Evolutionary conservation across 2,329 filamentous ascomycete species (phyloP).

Genomic region (Emergomyces pasteurianus): DNA sequence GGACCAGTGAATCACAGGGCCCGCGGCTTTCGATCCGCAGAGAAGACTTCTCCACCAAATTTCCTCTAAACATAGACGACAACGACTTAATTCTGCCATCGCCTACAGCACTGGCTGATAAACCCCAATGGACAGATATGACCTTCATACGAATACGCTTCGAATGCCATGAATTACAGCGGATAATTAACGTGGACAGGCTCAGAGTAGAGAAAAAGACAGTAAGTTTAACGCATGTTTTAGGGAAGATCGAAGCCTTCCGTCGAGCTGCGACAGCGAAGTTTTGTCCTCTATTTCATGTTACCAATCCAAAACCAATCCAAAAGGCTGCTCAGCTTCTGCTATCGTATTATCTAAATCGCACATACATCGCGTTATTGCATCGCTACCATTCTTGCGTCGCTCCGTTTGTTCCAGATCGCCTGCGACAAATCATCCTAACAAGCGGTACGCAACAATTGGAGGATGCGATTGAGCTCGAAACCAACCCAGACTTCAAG

Average conservation of each 20-base stretch:
- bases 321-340: conserved; percentile 54
- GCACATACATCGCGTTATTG: conserved; percentile 54
- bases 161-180: conserved; percentile 61
- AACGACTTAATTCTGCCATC: conserved; percentile 41
- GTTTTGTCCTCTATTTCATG: conserved; percentile 53
- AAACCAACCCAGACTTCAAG: conserved; percentile 40
- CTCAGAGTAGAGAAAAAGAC: conserved; percentile 51
- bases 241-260: conserved; percentile 59
- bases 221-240: conserved; percentile 49
- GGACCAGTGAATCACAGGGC: conserved; percentile 63
- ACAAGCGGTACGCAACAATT: conserved; percentile 45
- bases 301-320: conserved; percentile 39
- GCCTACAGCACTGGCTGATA: conserved; percentile 33
- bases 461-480: conserved; percentile 44
- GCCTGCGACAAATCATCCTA: conserved; percentile 52
- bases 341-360: conserved; percentile 51
- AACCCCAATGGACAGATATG: conserved; percentile 53
- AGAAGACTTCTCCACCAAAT: conserved; percentile 62
- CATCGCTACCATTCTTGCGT: conserved; percentile 51
- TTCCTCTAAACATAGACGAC: conserved; percentile 61
- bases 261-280: conserved; percentile 51
- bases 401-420: conserved; percentile 31
- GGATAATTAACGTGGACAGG: conserved; percentile 57
- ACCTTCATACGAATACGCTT: conserved; percentile 58
- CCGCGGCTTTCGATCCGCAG: conserved; percentile 58